Conservation (phyloP, 768 basidiomycete species). For the Russula foetens region DNA sequence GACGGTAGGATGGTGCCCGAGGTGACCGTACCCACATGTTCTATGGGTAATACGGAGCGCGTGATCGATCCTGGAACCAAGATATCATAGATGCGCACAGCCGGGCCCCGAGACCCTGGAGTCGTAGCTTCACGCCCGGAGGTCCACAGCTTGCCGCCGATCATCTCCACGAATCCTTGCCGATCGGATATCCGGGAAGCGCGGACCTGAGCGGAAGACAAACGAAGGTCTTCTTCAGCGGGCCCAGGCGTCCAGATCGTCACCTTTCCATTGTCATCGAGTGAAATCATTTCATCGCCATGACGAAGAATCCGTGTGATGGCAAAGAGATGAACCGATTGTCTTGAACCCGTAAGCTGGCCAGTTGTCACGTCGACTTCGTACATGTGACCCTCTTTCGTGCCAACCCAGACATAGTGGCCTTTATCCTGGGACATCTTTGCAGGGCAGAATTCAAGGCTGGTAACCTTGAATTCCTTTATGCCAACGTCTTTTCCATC, state of each 20-base stretch:
- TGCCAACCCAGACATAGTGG: conserved; percentile 74
- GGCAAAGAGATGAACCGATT: conserved; percentile 53
- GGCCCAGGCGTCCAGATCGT: conserved; percentile 57
- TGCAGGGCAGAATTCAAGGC: conserved; percentile 68
- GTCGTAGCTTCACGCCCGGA: conserved; percentile 46
- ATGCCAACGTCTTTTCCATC: conserved; percentile 55
- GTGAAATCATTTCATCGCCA: conserved; percentile 59
- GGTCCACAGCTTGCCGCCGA: conserved; percentile 81
- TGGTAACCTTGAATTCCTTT: conserved; percentile 65
- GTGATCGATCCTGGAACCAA: conserved; percentile 50
- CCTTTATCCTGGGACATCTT: conserved; percentile 42
- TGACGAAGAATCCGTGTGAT: conserved; percentile 72
- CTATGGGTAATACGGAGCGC: conserved; percentile 49
- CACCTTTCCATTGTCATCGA: conserved; percentile 83
- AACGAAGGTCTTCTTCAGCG: conserved; percentile 25
- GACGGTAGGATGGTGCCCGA: conserved; percentile 70
- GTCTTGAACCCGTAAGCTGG: conserved; percentile 45
- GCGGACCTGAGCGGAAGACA: conserved; percentile 44
- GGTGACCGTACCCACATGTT: conserved; percentile 76
- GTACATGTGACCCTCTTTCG: conserved; percentile 81
- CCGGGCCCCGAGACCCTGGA: conserved; percentile 42
- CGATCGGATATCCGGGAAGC: conserved; percentile 70
- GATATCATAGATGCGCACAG: conserved; percentile 76
- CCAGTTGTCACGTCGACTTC: conserved; percentile 72
- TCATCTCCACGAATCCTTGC: conserved; percentile 66